Percentiles rank a stretch among this genome's conserved stretches.
These are phyloP conservation scores for Proliferodiscus dingleyae DNA, from an alignment of 2,329 filamentous ascomycete genomes.

Conservation along the genomic window DNA sequence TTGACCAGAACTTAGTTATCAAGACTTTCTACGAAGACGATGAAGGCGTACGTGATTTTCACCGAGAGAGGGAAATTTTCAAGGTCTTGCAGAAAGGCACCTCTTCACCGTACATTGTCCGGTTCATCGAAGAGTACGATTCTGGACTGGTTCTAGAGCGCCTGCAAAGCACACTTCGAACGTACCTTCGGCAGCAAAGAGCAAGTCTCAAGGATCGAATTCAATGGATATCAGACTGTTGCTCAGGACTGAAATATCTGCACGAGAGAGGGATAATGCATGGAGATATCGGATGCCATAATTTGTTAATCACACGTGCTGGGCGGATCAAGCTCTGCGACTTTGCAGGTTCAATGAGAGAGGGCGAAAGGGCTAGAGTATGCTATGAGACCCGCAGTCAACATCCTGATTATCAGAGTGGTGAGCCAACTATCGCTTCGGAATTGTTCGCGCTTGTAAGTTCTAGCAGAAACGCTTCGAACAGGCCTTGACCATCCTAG, in stretches of 20 bases:
- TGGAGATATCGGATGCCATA: conserved; percentile 12
- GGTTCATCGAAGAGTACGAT: conserved; percentile 1
- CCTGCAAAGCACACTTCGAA: background rate
- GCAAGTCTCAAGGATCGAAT: background rate
- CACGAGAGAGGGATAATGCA: conserved; percentile 7
- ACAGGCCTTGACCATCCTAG: too few relatives aligned
- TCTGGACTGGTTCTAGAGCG: conserved; percentile 4
- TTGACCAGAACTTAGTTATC: conserved; percentile 1
- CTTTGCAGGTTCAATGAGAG: conserved; percentile 9
- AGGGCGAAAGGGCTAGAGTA: conserved; percentile 1
- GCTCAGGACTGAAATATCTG: background rate
- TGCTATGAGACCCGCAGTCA: conserved; percentile 8
- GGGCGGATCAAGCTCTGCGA: conserved; percentile 9
- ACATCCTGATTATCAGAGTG: conserved; percentile 1
- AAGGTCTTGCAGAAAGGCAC: background rate
- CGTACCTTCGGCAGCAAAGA: background rate
- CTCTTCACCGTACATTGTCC: background rate
- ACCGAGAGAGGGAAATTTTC: conserved; percentile 2
- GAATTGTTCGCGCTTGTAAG: conserved; percentile 11
- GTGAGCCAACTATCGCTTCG: conserved; percentile 3
- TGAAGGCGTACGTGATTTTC: background rate
- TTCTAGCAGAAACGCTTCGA: too few relatives aligned
- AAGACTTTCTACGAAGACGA: conserved; percentile 3
- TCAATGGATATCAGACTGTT: background rate
- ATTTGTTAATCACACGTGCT: conserved; percentile 1